Evolutionary conservation across 768 basidiomycete genomes (phyloP).

Genomic region (Butyriboletus loyo): DNA sequence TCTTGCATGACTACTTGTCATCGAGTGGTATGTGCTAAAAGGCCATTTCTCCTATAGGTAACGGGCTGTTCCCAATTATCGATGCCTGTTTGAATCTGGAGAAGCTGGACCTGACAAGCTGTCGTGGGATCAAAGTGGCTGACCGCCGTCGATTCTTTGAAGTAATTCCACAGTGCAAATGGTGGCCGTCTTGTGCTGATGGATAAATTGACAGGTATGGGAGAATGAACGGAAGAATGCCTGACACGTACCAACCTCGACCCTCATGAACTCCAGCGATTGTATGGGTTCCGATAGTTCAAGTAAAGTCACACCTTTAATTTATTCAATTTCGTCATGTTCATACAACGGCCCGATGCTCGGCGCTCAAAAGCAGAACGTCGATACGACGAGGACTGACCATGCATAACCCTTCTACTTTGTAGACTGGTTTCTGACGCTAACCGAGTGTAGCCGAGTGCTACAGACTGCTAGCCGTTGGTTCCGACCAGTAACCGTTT

Average conservation of each 20-base stretch:
- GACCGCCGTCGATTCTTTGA: slow-evolving; percentile 69
- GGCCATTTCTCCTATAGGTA: slow-evolving; percentile 35
- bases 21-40: not conserved
- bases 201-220: slow-evolving; percentile 21
- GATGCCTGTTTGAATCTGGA: slow-evolving; percentile 52
- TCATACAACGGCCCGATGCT: not conserved
- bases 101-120: slow-evolving; percentile 64
- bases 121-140: slow-evolving; percentile 55
- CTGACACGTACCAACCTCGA: not conserved
- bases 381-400: not conserved
- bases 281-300: not conserved
- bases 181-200: not conserved
- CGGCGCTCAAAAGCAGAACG: not conserved
- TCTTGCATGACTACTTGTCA: not conserved
- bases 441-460: too few relatives aligned
- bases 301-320: not conserved
- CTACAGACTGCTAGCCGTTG: too few relatives aligned
- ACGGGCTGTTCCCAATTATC: slow-evolving; percentile 54
- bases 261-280: not conserved
- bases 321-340: not conserved
- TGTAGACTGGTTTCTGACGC: too few relatives aligned
- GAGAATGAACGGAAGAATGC: slow-evolving; percentile 14
- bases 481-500: too few relatives aligned
- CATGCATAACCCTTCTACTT: not conserved
- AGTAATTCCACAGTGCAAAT: slow-evolving; percentile 28